These are phyloP conservation scores for Fusarium udum DNA, from an alignment of 2,329 filamentous ascomycete genomes.

Conservation along the genomic window DNA sequence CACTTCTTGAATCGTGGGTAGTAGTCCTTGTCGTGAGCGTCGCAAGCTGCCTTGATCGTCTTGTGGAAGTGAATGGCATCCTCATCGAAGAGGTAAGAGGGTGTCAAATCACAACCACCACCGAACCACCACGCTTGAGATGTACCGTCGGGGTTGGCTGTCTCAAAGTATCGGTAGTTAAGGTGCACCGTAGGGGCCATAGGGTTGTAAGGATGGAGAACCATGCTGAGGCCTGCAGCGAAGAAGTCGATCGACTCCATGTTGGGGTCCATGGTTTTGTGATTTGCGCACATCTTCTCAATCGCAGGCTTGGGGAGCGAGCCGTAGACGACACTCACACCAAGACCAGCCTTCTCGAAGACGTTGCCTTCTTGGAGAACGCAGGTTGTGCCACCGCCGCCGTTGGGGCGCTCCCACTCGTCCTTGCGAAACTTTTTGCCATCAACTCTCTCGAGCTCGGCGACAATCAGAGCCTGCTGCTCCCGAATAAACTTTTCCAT, in stretches of 20 bases:
- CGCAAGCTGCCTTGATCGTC: constrained; percentile 90
- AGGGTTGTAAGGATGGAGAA: constrained; percentile 92
- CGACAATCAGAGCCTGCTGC: constrained; percentile 88
- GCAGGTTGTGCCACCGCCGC: constrained; percentile 92
- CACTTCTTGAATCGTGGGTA: constrained; percentile 96
- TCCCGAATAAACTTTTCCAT: constrained; percentile 98
- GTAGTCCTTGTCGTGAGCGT: constrained; percentile 90
- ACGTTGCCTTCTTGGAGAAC: constrained; percentile 96
- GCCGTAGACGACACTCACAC: constrained; percentile 94
- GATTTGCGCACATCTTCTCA: constrained; percentile 91
- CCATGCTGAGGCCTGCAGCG: constrained; percentile 90
- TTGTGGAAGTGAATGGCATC: constrained; percentile 97
- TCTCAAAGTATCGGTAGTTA: constrained; percentile 99
- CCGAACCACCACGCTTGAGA: constrained; percentile 98
- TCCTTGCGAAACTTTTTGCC: constrained; percentile 84
- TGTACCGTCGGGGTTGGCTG: constrained; percentile 81
- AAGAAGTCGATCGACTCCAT: constrained; percentile 93
- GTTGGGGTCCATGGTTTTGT: constrained; percentile 84
- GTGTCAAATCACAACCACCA: constrained; percentile 92
- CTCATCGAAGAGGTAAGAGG: constrained; percentile 94
- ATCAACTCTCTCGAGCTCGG: constrained; percentile 83
- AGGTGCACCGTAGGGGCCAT: constrained; percentile 98
- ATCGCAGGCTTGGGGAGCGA: constrained; percentile 88
- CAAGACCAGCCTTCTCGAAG: constrained; percentile 97
- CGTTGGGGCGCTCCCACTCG: constrained; percentile 86